Conservation (phyloP, 495 filamentous ascomycete genomes). For the Hypomontagnella submonticulosa region DNA sequence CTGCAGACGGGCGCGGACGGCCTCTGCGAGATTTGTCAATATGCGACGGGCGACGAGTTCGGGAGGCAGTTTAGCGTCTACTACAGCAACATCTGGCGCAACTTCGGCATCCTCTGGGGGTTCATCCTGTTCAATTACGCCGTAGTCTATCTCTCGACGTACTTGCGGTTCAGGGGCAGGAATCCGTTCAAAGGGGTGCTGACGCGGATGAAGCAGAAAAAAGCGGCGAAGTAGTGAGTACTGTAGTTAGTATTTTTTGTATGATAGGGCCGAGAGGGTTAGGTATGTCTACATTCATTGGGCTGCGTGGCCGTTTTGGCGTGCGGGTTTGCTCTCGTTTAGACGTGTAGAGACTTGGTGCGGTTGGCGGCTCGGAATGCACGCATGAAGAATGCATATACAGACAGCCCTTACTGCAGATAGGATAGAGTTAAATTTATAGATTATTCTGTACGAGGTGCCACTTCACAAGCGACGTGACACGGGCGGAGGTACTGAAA, state of each 20-base stretch:
- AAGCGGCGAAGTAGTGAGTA: background rate
- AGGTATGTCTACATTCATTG: background rate
- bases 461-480: background rate
- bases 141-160: slow-evolving; percentile 63
- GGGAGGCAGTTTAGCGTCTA: slow-evolving; percentile 44
- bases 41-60: slow-evolving; percentile 45
- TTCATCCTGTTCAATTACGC: slow-evolving; percentile 67
- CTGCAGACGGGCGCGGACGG: slow-evolving; percentile 56
- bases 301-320: background rate
- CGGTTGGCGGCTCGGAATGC: background rate
- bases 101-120: slow-evolving; percentile 66
- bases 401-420: no score
- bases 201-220: slow-evolving; percentile 21
- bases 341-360: background rate
- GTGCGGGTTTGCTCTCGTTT: background rate
- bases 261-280: background rate
- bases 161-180: slow-evolving; percentile 47
- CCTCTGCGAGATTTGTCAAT: slow-evolving; percentile 44
- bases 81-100: slow-evolving; percentile 49
- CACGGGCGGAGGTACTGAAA: no score
- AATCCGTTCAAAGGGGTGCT: slow-evolving; percentile 31
- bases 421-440: background rate
- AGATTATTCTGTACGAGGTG: background rate
- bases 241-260: no score
- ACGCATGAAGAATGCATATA: no score